These are phyloP conservation scores for Diaporthe nobilis DNA, from an alignment of 2,329 filamentous ascomycete genomes.

Conservation along the genomic window DNA sequence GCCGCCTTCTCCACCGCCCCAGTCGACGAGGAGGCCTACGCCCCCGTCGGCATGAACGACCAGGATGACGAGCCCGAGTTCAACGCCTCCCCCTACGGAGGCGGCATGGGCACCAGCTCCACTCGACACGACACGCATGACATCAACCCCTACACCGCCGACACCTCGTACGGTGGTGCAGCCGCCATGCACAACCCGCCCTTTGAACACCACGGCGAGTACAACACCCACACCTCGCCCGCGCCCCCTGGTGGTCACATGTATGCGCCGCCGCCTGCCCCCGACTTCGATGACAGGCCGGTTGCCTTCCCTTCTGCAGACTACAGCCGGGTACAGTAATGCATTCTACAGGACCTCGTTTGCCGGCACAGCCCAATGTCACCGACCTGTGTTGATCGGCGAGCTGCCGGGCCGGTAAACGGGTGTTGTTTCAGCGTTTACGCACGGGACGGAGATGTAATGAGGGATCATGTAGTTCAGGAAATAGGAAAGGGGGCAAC, in stretches of 20 bases:
- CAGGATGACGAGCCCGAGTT: constrained; percentile 55
- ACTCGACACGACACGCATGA: constrained; percentile 46
- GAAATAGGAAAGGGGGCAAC: neutral
- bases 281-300: constrained; percentile 62
- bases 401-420: neutral
- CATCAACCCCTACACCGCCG: constrained; percentile 38
- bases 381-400: neutral
- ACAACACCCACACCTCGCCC: constrained; percentile 51
- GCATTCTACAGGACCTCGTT: neutral
- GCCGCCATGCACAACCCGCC: constrained; percentile 53
- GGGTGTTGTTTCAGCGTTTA: neutral
- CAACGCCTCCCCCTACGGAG: constrained; percentile 44
- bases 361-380: neutral
- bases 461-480: constrained; percentile 30
- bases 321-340: constrained; percentile 66
- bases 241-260: constrained; percentile 44
- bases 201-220: constrained; percentile 67
- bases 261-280: constrained; percentile 56
- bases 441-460: constrained; percentile 13
- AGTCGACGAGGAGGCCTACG: constrained; percentile 77
- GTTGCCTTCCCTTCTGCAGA: constrained; percentile 70
- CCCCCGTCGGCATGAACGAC: constrained; percentile 71
- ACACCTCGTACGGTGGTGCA: constrained; percentile 44
- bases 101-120: constrained; percentile 43
- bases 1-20: constrained; percentile 77